Conservation (phyloP, 257 asterid species). For the Solanum pinnatisectum region DNA sequence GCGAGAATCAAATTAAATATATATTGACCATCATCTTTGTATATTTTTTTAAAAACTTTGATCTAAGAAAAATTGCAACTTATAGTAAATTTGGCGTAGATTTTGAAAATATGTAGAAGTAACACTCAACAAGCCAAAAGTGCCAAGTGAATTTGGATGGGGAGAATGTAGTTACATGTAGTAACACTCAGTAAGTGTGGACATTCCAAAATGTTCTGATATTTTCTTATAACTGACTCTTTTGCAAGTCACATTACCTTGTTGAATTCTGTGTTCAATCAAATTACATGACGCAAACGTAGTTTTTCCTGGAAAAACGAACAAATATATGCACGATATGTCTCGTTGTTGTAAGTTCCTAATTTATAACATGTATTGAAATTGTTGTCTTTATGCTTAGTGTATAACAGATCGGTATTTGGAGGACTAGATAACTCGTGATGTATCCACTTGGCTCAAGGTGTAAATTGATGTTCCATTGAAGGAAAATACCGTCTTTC, state of each 20-base stretch:
- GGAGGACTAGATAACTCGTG: not conserved
- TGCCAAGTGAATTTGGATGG: no score
- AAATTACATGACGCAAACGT: not conserved
- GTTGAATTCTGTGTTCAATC: not conserved
- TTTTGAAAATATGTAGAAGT: no score
- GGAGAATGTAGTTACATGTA: not conserved
- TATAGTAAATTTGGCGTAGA: no score
- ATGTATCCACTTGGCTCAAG: not conserved
- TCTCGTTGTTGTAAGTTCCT: no score
- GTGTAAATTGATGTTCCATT: not conserved
- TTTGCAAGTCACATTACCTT: not conserved
- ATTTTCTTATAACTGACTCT: no score
- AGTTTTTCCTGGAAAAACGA: no score
- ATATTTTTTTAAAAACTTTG: no score
- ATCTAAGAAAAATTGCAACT: no score
- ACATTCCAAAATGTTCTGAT: not conserved
- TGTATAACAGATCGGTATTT: not conserved
- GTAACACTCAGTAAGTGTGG: not conserved
- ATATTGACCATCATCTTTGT: no score
- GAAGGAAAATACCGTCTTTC: not conserved
- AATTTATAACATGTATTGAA: no score
- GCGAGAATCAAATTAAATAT: no score
- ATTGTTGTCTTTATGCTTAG: not conserved
- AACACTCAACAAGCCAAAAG: no score
- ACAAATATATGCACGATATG: accelerated